Percentiles rank a stretch among this genome's conserved stretches.
These are phyloP conservation scores for Hypsizygus marmoreus DNA, from an alignment of 768 basidiomycete species.

Conservation along the genomic window DNA sequence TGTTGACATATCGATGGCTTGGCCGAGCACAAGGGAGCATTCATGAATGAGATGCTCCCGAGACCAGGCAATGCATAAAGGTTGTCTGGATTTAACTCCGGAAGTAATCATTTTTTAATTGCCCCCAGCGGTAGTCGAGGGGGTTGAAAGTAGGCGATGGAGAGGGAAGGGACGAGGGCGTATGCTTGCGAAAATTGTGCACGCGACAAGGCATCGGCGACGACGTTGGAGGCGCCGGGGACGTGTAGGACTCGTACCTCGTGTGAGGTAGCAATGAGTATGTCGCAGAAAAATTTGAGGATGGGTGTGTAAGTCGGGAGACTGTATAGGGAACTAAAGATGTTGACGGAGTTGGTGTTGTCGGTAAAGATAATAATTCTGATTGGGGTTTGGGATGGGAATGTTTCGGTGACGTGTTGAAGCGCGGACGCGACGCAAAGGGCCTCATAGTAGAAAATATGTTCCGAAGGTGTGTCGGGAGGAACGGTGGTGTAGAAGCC, in stretches of 20 bases:
- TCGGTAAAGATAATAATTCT: too few relatives aligned
- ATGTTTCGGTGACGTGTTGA: too few relatives aligned
- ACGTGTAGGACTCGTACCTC: conserved; percentile 27
- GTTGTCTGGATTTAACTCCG: conserved; percentile 24
- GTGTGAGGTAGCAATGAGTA: too few relatives aligned
- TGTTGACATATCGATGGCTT: conserved; percentile 26
- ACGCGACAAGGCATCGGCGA: conserved; percentile 35
- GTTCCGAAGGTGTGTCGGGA: too few relatives aligned
- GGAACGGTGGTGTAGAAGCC: too few relatives aligned
- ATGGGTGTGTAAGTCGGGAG: too few relatives aligned
- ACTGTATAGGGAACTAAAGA: too few relatives aligned
- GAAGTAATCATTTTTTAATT: conserved; percentile 16
- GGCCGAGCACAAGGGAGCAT: conserved; percentile 32
- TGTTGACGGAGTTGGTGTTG: too few relatives aligned
- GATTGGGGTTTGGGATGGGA: too few relatives aligned
- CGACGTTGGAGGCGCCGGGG: conserved; percentile 22
- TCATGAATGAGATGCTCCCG: conserved; percentile 20
- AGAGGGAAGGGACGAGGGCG: background rate
- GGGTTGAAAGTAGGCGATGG: conserved; percentile 12
- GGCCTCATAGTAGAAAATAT: too few relatives aligned
- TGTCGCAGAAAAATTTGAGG: too few relatives aligned
- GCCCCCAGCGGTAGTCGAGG: conserved; percentile 24
- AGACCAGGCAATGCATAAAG: conserved; percentile 29
- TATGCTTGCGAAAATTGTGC: background rate
- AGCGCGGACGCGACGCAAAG: too few relatives aligned